Evolutionary conservation across 768 basidiomycete genomes (phyloP).

Genomic region (Chalciporus piperatus): DNA sequence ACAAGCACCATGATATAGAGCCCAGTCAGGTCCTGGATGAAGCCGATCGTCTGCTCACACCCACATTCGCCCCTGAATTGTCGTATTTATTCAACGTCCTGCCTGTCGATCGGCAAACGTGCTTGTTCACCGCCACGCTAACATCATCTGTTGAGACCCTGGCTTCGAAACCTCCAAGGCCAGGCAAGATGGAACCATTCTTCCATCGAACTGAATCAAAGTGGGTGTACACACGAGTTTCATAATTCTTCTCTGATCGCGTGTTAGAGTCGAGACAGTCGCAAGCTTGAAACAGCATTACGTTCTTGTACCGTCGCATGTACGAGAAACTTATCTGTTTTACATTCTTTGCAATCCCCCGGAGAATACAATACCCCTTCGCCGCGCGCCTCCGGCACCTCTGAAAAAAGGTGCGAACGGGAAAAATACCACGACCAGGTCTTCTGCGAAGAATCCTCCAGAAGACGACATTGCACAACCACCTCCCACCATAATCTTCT

Average conservation of each 20-base stretch:
- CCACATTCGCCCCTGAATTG: constrained; percentile 87
- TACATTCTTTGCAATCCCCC: constrained; percentile 88
- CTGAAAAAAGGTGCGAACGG: constrained; percentile 1
- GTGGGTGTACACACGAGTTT: constrained; percentile 43
- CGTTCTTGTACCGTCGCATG: constrained; percentile 90
- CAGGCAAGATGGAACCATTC: constrained; percentile 85
- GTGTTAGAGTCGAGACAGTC: constrained; percentile 80
- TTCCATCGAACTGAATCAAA: constrained; percentile 72
- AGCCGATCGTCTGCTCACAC: constrained; percentile 87
- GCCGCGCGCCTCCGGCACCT: constrained; percentile 59
- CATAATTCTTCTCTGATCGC: neutral
- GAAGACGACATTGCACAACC: constrained; percentile 64
- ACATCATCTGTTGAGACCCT: constrained; percentile 82
- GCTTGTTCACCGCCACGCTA: constrained; percentile 94
- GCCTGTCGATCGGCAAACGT: constrained; percentile 88
- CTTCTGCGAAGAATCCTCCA: constrained; percentile 27
- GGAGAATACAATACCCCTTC: constrained; percentile 66
- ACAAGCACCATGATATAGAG: neutral
- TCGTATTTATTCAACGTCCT: constrained; percentile 71
- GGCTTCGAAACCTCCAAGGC: constrained; percentile 65
- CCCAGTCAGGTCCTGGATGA: constrained; percentile 82
- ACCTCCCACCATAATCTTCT: constrained; percentile 97
- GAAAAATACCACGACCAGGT: constrained; percentile 36
- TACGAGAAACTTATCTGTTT: constrained; percentile 90
- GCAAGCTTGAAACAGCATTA: constrained; percentile 85